Base-by-base conservation (phyloP, 2,329 filamentous ascomycete species). In the Cytospora chrysosperma region DNA sequence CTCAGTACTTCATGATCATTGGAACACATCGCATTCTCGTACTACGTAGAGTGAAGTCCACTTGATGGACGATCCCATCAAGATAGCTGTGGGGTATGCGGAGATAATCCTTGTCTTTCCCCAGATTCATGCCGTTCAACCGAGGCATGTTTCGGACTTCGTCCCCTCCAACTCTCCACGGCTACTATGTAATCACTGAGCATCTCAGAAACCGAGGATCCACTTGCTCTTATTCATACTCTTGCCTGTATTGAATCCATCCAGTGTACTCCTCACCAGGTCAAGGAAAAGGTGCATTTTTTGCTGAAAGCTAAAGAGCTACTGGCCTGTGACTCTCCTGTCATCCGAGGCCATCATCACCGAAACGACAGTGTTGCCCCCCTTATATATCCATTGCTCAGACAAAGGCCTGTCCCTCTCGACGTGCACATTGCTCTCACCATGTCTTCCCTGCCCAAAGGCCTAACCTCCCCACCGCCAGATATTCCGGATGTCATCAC, bases 401-500 rank as follows among this genome's bases (percentile, higher is more conserved):
- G 13, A 5, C 43, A n/a, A 12, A 47, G 8, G 17, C 10, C 8
- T 13, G 4, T 47, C 21, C 8, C 13, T 21, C 4, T 10, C 24
- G 43, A 1, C 5, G 43, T 47, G n/a, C 26, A 28, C 28, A 40
- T 10, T 15, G 40, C 4, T 30, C 15, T 21, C 24, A 58, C 9
- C 19, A 66, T 66, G 64, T 19, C 58, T 9, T 30, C 61, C 24
- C 30, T 66, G 1, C 64, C 64, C 7, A 24, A 30, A 21, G 47
- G 37, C 15, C 49, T 79, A 50, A 69, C 69, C 17, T 70, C 70
- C 5, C 70, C 74, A 10, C 79, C 81, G 0, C 81, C 81, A 0
- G 21, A 71, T 0, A 77, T 82, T 15, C 72, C 75, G 0, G 69
- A 81, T 67, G 74, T 75, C 21, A 34, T 78, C 62, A 56, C 85